Conservation (phyloP, 2,329 filamentous ascomycete species). For the Hypocreales sp. region DNA sequence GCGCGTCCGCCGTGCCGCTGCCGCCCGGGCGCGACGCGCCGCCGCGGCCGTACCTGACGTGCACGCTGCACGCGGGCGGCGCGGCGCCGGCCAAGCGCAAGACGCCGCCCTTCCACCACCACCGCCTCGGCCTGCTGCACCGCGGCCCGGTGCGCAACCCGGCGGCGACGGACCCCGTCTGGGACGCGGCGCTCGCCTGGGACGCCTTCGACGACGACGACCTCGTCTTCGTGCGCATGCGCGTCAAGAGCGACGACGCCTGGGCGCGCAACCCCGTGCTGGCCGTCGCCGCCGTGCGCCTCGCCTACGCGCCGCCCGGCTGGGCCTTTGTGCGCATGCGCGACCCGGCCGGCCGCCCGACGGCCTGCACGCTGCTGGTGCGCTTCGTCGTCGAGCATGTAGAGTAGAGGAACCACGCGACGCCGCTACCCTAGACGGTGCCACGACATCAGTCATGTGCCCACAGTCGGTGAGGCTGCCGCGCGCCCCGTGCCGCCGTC, state of each 20-base stretch:
- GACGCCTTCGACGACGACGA: conserved; percentile 54
- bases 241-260: conserved; percentile 52
- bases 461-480: too few relatives aligned
- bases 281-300: conserved; percentile 42
- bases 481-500: too few relatives aligned
- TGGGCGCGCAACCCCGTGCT: conserved; percentile 48
- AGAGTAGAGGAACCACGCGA: too few relatives aligned
- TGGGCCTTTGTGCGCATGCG: conserved; percentile 52
- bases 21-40: conserved; percentile 31
- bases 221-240: conserved; percentile 45
- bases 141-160: conserved; percentile 34
- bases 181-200: conserved; percentile 53
- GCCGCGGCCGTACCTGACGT: conserved; percentile 49
- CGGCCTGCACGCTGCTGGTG: conserved; percentile 43
- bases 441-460: too few relatives aligned
- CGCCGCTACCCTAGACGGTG: too few relatives aligned
- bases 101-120: conserved; percentile 34
- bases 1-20: conserved; percentile 45
- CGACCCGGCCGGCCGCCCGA: conserved; percentile 49
- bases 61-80: conserved; percentile 44
- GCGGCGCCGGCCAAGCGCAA: conserved; percentile 29
- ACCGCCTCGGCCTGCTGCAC: conserved; percentile 39
- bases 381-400: conserved; percentile 39
- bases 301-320: conserved; percentile 37
- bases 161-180: conserved; percentile 43